Evolutionary conservation across 2,329 filamentous ascomycete species (phyloP), one percentile per base, ranked within the genome.

Genomic region (Colletotrichum tanaceti): DNA sequence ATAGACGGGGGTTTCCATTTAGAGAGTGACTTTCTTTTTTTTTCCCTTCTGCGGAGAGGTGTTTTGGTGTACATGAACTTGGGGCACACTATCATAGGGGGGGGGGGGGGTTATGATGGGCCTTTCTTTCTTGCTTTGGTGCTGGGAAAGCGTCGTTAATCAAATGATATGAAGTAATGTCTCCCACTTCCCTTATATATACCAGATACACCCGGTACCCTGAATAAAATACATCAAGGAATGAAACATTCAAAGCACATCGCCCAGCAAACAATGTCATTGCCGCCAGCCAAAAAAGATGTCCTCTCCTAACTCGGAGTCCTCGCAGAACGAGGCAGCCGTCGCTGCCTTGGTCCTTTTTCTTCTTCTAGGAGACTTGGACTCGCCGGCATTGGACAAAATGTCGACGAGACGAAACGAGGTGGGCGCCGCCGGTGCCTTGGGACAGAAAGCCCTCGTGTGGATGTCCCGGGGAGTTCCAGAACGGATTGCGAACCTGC

Each of bases 1-100:
- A 53, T 61, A 66, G 62, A 69, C 13, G 63, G 66, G 55, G 62
- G 65, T 61, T 43, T 18, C 6, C 7, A 41, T 57, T 60, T 32
- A 49, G 16, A 49, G n/a, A 0, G 4, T n/a, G n/a, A n/a, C n/a
- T 11, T 9, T 35, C 7, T 10, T 35, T 10, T 61, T 43, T 13
- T 6, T n/a, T n/a, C n/a, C n/a, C 7, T 47, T 57, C 57, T 41
- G 49, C 20, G 43, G 20, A 1, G 2, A n/a, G 46, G 6, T 60
- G 44, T 43, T 59, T 47, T 5, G 11, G 43, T n/a, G 14, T 14
- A 14, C 6, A 63, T 49, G 65, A 43, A 68, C 22, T 35, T 20
- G 54, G 18, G 39, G 32, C 20, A 49, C 5, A 5, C 18, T n/a
- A 22, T n/a, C 7, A 35, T 47, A n/a, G n/a, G n/a, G n/a, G n/a